These are phyloP conservation scores for Agarophyton chilense DNA, from an alignment of 23 red algal genomes.

Conservation along the genomic window DNA sequence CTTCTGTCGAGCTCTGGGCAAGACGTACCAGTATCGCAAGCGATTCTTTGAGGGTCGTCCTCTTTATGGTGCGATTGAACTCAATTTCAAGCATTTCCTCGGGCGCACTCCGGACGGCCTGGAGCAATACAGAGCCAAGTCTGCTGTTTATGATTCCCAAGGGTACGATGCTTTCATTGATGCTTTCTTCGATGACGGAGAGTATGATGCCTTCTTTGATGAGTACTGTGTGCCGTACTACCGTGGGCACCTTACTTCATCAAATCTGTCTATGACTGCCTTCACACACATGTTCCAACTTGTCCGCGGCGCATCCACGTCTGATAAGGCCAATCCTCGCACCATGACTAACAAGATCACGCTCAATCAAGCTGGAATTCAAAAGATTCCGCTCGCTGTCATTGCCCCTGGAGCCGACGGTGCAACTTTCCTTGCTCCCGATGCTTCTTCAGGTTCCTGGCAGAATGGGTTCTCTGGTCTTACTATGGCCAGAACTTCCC, in stretches of 20 bases:
- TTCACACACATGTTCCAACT: conserved; percentile 96
- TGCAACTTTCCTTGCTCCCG: conserved; percentile 35
- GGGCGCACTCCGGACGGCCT: conserved; percentile 86
- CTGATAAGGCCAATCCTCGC: conserved; percentile 85
- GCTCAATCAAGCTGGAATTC: conserved; percentile 76
- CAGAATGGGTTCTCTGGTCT: conserved; percentile 68
- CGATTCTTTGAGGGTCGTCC: conserved; percentile 91
- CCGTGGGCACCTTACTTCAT: conserved; percentile 74
- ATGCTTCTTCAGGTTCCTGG: conserved; percentile 67
- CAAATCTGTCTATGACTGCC: conserved; percentile 84
- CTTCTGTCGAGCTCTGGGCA: conserved; percentile 80
- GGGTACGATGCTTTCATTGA: conserved; percentile 90
- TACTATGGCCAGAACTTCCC: conserved; percentile 67
- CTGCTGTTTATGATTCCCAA: conserved; percentile 82
- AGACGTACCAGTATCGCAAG: conserved; percentile 84
- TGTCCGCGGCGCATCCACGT: conserved; percentile 71
- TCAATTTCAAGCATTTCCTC: conserved; percentile 90
- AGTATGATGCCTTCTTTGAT: conserved; percentile 85
- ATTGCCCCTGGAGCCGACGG: conserved; percentile 77
- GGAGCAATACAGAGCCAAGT: conserved; percentile 80
- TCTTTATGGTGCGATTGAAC: conserved; percentile 90
- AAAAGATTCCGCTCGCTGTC: conserved; percentile 72
- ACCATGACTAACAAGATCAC: conserved; percentile 80
- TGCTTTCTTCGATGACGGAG: conserved; percentile 89
- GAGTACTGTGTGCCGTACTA: conserved; percentile 80